Evolutionary conservation across 2,329 filamentous ascomycete genomes (phyloP), one percentile per base, ranked within the genome.

Genomic region (Sporothrix sp.): DNA sequence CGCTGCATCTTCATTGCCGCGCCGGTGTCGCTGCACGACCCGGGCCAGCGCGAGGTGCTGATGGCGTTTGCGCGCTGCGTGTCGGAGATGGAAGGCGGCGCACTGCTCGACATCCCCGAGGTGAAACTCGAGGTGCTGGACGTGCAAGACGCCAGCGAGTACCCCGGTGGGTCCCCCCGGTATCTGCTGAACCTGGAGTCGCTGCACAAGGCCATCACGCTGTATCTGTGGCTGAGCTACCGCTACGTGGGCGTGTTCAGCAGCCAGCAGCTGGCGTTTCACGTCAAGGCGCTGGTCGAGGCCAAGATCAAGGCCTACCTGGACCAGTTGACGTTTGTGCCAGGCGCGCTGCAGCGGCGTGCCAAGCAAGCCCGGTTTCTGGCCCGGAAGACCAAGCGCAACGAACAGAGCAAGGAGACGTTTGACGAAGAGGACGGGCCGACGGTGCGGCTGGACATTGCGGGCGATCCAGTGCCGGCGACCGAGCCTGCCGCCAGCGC

Each of bases 191-290:
- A 72, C 8, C 71, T 97, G 18, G 93, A 98, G 64, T 65, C 70
- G 3, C 73, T 98, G 14, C 93, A 98, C 68, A 86, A 87, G 60
- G 74, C 80, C 25, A 71, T 98, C 33, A 87, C 91, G 39, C 70
- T 90, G 42, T 98, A 97, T 63, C 74, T 95, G 2, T 98, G 93
- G 93, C 73, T 98, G 14, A 91, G 86, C 59, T 97, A 91, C 66
- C 83, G 91, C 7, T 95, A 91, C 65, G 74, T 81, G 3, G 86
- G 87, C 44, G 75, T 94, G 46, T 95, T 96, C 65, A 76, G 71
- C 6, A 86, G 83, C 56, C 79, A 91, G 59, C 71, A 72, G 1
- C 72, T 95, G 38, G 89, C 87, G 0, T 84, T 86, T 56, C 82
- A 95, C 62, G 79, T 87, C 44, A 95, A 95, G 62, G 66, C 69